Evolutionary conservation across 192 early-diverging fungal species (phyloP).

Genomic region (Backusella tarrabulga): DNA sequence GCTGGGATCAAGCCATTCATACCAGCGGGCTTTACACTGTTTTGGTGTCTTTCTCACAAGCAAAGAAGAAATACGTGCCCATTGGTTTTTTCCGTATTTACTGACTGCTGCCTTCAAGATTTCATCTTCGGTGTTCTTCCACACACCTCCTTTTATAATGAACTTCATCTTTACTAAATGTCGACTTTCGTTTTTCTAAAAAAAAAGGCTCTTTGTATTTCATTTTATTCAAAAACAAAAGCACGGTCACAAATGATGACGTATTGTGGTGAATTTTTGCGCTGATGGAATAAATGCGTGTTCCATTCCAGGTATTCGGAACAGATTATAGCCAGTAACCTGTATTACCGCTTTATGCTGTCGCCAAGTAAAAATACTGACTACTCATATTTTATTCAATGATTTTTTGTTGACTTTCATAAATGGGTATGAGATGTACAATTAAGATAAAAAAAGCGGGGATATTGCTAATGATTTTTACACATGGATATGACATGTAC

Average conservation of each 20-base stretch:
- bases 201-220: neutral
- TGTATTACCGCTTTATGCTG: too few species aligned
- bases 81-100: constrained; percentile 99
- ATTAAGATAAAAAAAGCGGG: neutral
- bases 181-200: neutral
- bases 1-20: constrained; percentile 98
- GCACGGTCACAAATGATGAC: neutral
- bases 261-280: neutral
- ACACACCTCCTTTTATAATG: constrained; percentile 90
- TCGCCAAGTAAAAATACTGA: too few species aligned
- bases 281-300: too few species aligned
- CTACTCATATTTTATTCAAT: too few species aligned
- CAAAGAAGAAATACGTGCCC: constrained; percentile 96
- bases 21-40: constrained; percentile 99
- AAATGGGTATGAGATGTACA: neutral
- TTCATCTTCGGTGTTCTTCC: constrained; percentile 99
- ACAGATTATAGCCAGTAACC: too few species aligned
- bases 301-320: too few species aligned
- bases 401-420: neutral
- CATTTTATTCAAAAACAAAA: neutral
- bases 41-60: constrained; percentile 94
- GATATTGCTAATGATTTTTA: too few species aligned
- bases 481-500: too few species aligned
- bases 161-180: constrained; percentile 32
- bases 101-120: constrained; percentile 96